Evolutionary conservation across 139 green algal genomes (phyloP).

Genomic region (Protoeuglena noctilucae): DNA sequence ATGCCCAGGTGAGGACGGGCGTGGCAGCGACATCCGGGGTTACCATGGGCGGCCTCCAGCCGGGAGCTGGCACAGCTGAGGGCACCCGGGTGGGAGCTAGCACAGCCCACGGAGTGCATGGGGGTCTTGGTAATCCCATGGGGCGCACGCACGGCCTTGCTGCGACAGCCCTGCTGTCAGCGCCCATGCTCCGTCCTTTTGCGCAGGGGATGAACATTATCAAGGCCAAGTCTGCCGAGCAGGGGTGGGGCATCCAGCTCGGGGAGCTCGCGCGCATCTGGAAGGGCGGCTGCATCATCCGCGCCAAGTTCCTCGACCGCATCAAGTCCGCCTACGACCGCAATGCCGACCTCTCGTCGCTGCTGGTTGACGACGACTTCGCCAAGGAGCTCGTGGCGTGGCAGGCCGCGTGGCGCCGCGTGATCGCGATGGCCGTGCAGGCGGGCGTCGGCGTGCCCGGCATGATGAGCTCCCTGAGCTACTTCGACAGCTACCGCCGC

Average conservation of each 20-base stretch:
- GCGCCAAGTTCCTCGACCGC: conserved; percentile 84
- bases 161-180: no score
- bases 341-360: conserved; percentile 51
- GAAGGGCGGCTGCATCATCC: conserved; percentile 99
- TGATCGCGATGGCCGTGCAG: conserved; percentile 48
- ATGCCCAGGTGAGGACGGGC: conserved; percentile 60
- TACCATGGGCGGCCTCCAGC: no score
- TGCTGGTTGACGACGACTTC: conserved; percentile 82
- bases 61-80: no score
- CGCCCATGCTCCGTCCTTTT: conserved; percentile 86
- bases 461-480: conserved; percentile 72
- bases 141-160: no score
- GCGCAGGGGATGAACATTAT: conserved; percentile 99
- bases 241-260: conserved; percentile 29
- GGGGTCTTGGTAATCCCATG: no score
- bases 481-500: conserved; percentile 93
- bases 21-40: no score
- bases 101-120: no score
- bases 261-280: conserved; percentile 35
- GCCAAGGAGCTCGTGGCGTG: conserved; percentile 51
- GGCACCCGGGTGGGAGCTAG: no score
- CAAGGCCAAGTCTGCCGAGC: conserved; percentile 34
- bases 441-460: conserved; percentile 38
- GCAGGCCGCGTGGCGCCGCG: conserved; percentile 66
- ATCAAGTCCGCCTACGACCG: conserved; percentile 81